Evolutionary conservation across 2,329 filamentous ascomycete species (phyloP).

Genomic region (Ceratocystis eucalypticola): DNA sequence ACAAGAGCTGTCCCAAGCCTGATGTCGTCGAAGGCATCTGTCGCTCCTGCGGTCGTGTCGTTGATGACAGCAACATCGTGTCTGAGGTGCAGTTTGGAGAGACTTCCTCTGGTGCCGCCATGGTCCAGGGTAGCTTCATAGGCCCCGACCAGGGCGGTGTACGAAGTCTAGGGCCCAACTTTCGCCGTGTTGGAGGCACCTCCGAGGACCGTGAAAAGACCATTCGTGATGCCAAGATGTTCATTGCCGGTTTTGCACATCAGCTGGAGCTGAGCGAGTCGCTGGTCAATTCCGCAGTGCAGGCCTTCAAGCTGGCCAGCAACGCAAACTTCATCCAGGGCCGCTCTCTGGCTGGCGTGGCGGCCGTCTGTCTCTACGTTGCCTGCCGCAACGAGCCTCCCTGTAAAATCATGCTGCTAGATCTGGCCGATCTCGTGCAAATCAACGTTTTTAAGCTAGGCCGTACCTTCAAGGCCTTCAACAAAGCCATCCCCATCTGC

Average conservation of each 20-base stretch:
- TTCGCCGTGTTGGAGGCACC: slow-evolving; percentile 42
- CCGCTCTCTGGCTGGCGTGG: slow-evolving; percentile 69
- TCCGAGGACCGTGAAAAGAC: slow-evolving; percentile 46
- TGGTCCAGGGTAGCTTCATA: slow-evolving; percentile 82
- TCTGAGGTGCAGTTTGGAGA: slow-evolving; percentile 87
- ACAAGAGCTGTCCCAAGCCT: slow-evolving; percentile 46
- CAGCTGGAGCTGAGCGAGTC: slow-evolving; percentile 48
- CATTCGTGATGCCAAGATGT: slow-evolving; percentile 42
- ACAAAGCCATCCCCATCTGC: slow-evolving; percentile 56
- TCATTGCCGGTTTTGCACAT: slow-evolving; percentile 49
- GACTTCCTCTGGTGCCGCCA: slow-evolving; percentile 67
- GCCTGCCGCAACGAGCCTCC: slow-evolving; percentile 67
- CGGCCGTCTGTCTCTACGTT: slow-evolving; percentile 81
- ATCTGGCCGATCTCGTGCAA: slow-evolving; percentile 70
- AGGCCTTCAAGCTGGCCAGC: slow-evolving; percentile 64
- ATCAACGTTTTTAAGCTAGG: slow-evolving; percentile 90
- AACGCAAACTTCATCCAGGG: slow-evolving; percentile 72
- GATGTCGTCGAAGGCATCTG: slow-evolving; percentile 57
- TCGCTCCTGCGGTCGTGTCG: slow-evolving; percentile 69
- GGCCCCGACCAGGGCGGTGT: slow-evolving; percentile 73
- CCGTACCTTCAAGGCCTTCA: slow-evolving; percentile 72
- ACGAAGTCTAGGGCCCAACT: slow-evolving; percentile 50
- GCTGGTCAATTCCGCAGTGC: slow-evolving; percentile 50
- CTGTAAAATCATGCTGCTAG: slow-evolving; percentile 86
- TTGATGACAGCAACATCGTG: slow-evolving; percentile 79